These are phyloP conservation scores for Mortierella antarctica DNA, from an alignment of 192 early-diverging fungal species.

Conservation along the genomic window DNA sequence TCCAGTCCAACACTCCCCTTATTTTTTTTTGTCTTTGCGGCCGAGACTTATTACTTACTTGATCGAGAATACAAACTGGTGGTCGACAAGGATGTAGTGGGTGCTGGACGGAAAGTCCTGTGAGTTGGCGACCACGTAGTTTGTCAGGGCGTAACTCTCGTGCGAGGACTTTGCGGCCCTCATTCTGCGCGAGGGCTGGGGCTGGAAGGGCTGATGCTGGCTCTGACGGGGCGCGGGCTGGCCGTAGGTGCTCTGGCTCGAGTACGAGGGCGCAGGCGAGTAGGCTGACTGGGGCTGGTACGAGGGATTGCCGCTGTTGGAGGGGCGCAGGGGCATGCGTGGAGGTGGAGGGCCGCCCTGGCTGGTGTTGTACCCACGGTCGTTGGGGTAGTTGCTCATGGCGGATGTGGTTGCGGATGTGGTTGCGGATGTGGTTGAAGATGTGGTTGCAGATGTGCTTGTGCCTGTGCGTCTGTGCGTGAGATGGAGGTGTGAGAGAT, in stretches of 20 bases:
- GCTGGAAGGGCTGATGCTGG: conserved; percentile 33
- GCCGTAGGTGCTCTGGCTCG: conserved; percentile 23
- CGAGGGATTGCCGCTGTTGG: conserved; percentile 1
- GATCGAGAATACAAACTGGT: conserved; percentile 85
- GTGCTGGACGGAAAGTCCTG: conserved; percentile 75
- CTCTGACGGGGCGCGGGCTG: conserved; percentile 29
- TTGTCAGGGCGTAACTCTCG: conserved; percentile 66
- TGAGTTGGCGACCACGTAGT: conserved; percentile 80
- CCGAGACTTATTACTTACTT: conserved; percentile 53
- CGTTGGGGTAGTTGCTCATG: conserved; percentile 47
- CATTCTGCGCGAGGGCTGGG: conserved; percentile 45
- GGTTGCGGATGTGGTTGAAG: background rate
- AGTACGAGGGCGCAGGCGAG: conserved; percentile 6
- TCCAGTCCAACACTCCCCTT: background rate
- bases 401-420: background rate
- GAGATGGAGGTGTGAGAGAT: background rate
- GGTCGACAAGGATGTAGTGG: conserved; percentile 82
- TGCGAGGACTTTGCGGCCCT: conserved; percentile 20
- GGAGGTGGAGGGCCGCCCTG: conserved; percentile 9
- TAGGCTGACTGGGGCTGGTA: conserved; percentile 27
- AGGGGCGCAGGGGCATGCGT: conserved; percentile 25
- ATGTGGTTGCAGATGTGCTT: background rate
- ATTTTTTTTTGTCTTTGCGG: background rate
- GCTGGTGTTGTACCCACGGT: conserved; percentile 35
- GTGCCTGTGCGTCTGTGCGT: background rate